A percentile compares a stretch with the other conserved stretches of the same genome.
phyloP scores from a whole-genome alignment of 495 filamentous ascomycete species.

The Darksidea phi region DNA sequence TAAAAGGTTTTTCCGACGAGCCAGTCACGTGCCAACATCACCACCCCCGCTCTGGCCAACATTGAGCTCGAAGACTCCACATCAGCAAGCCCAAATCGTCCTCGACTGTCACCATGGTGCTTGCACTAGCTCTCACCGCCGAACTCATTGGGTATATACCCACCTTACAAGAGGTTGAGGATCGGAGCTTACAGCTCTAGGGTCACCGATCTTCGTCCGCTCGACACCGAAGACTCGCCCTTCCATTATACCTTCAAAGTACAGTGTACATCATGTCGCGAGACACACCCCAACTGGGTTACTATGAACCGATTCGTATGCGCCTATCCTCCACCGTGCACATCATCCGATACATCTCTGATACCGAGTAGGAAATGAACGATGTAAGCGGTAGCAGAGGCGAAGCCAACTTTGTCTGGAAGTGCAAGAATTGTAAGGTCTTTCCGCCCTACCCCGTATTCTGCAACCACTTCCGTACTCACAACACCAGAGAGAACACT shows the following conservation, averaged over 20 bases:
- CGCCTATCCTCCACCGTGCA: constrained; percentile 12
- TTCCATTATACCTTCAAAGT: constrained; percentile 98
- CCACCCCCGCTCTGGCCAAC: neutral
- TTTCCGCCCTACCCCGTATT: constrained; percentile 12
- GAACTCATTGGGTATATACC: constrained; percentile 68
- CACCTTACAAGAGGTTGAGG: neutral
- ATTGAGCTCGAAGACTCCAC: too few relatives aligned
- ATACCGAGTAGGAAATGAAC: constrained; percentile 63
- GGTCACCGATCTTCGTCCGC: constrained; percentile 81
- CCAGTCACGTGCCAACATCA: neutral
- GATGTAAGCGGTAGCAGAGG: constrained; percentile 88
- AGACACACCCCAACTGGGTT: constrained; percentile 84
- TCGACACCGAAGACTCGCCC: constrained; percentile 73
- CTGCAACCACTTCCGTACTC: constrained; percentile 1
- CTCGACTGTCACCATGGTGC: constrained; percentile 54
- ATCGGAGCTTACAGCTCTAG: constrained; percentile 49
- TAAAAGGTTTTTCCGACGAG: constrained; percentile 1
- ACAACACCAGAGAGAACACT: constrained; percentile 57
- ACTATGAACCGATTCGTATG: constrained; percentile 86
- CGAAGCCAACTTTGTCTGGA: constrained; percentile 98
- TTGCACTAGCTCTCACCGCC: constrained; percentile 73
- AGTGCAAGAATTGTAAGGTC: constrained; percentile 74
- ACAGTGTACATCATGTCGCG: constrained; percentile 91
- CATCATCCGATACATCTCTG: constrained; percentile 1
- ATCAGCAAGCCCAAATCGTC: neutral